These are phyloP conservation scores for Penicillium sp. DNA, from an alignment of 2,329 filamentous ascomycete species.

Conservation along the genomic window DNA sequence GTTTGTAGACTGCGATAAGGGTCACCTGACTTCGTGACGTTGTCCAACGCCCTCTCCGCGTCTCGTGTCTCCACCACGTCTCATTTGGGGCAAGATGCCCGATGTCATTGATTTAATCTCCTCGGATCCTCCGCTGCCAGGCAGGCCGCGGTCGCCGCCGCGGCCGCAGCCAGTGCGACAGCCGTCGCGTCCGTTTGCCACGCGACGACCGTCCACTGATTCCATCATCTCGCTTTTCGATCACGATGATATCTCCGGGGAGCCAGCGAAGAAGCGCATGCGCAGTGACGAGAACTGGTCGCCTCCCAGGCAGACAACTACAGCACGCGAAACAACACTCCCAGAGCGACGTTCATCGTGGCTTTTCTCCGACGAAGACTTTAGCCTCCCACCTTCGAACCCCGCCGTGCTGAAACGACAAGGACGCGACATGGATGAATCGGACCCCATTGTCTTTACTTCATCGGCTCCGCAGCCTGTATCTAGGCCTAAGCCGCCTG, in stretches of 20 bases:
- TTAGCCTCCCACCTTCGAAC: constrained; percentile 15
- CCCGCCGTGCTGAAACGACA: constrained; percentile 2
- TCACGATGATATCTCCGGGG: constrained; percentile 23
- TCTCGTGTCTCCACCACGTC: constrained; percentile 9
- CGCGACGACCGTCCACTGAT: constrained; percentile 16
- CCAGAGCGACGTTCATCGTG: constrained; percentile 14
- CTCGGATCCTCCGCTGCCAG: constrained; percentile 29
- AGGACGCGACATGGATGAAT: constrained; percentile 24
- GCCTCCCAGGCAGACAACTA: constrained; percentile 3
- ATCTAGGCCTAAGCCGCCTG: constrained; percentile 2
- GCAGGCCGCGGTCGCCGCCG: constrained; percentile 6
- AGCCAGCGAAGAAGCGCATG: constrained; percentile 31
- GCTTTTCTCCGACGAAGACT: constrained; percentile 30
- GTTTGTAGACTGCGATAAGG: constrained; percentile 8
- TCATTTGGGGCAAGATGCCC: constrained; percentile 28
- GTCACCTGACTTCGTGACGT: constrained; percentile 26
- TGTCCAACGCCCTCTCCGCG: constrained; percentile 21
- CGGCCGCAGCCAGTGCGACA: constrained; percentile 14
- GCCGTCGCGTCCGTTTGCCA: constrained; percentile 2
- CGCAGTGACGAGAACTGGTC: constrained; percentile 22
- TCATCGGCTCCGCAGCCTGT: constrained; percentile 35
- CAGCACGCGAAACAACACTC: neutral
- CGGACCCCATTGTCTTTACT: constrained; percentile 42
- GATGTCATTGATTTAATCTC: constrained; percentile 39
- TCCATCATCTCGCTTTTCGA: constrained; percentile 25